Evolutionary conservation across 805 yeast species (phyloP).

Genomic region (Saccharomyces cerevisiae): DNA sequence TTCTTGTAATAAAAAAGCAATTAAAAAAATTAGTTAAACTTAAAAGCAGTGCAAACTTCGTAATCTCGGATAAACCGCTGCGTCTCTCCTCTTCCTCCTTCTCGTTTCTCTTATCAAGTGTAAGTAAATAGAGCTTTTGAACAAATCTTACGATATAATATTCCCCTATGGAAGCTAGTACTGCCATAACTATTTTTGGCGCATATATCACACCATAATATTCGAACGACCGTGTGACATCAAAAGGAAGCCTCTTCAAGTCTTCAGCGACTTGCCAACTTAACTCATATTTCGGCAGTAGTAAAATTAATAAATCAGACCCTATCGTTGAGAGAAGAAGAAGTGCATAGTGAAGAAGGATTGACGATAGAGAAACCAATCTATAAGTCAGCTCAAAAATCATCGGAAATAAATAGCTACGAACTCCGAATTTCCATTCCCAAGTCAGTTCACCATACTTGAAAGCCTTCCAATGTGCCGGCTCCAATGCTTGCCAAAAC

Average conservation of each 20-base stretch:
- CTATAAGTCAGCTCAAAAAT: slow-evolving; percentile 40
- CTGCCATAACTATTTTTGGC: slow-evolving; percentile 66
- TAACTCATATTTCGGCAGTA: slow-evolving; percentile 1
- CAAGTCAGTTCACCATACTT: slow-evolving; percentile 84
- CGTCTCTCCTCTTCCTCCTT: slow-evolving; percentile 8
- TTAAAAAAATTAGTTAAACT: slow-evolving; percentile 45
- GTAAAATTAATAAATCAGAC: neutral
- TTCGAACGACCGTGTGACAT: slow-evolving; percentile 29
- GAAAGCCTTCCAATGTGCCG: slow-evolving; percentile 68
- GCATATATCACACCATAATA: slow-evolving; percentile 35
- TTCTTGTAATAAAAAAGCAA: slow-evolving; percentile 71
- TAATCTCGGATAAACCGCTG: slow-evolving; percentile 3
- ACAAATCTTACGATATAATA: slow-evolving; percentile 45
- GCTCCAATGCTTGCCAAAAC: slow-evolving; percentile 86
- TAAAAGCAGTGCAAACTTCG: slow-evolving; percentile 16
- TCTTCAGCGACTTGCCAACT: slow-evolving; percentile 5
- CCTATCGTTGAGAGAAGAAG: neutral
- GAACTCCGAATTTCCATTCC: slow-evolving; percentile 79
- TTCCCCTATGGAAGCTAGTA: slow-evolving; percentile 68
- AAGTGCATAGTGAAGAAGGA: neutral
- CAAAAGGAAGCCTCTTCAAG: slow-evolving; percentile 7
- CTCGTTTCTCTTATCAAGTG: slow-evolving; percentile 11
- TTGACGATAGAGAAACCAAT: slow-evolving; percentile 3
- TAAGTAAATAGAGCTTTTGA: slow-evolving; percentile 19
- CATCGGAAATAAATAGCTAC: slow-evolving; percentile 77